Conservation (phyloP, 495 filamentous ascomycete genomes). For the Parathielavia hyrcaniae region DNA sequence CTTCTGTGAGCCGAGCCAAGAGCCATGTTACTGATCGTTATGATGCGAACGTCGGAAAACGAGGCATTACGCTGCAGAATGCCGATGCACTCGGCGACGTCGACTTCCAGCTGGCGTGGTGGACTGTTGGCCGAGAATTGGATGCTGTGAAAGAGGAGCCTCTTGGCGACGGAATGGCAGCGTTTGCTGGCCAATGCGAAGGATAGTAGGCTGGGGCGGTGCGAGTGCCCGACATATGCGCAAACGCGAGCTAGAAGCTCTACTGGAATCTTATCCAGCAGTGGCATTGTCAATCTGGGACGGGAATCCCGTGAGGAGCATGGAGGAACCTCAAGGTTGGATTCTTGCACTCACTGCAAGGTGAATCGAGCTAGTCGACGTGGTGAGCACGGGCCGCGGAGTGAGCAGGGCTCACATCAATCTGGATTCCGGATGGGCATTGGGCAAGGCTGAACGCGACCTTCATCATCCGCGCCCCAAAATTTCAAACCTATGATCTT, state of each 20-base stretch:
- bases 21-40: not conserved
- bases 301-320: too few relatives aligned
- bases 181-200: slow-evolving; percentile 1
- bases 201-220: not conserved
- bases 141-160: slow-evolving; percentile 4
- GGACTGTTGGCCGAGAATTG: slow-evolving; percentile 1
- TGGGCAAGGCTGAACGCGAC: slow-evolving; percentile 23
- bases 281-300: too few relatives aligned
- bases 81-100: slow-evolving; percentile 1
- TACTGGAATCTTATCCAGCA: not conserved
- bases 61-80: not conserved
- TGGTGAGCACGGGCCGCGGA: slow-evolving; percentile 1
- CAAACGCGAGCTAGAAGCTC: not conserved
- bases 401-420: not conserved
- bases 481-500: slow-evolving; percentile 20
- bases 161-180: slow-evolving; percentile 4
- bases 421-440: not conserved
- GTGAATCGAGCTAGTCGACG: too few relatives aligned
- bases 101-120: not conserved
- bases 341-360: too few relatives aligned
- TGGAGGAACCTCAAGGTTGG: too few relatives aligned
- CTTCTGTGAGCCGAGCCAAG: not conserved
- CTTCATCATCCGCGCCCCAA: slow-evolving; percentile 14
- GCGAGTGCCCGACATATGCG: not conserved
- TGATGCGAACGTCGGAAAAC: not conserved